Base-by-base conservation (phyloP, 345 rosid species). In the Moringa oleifera region DNA sequence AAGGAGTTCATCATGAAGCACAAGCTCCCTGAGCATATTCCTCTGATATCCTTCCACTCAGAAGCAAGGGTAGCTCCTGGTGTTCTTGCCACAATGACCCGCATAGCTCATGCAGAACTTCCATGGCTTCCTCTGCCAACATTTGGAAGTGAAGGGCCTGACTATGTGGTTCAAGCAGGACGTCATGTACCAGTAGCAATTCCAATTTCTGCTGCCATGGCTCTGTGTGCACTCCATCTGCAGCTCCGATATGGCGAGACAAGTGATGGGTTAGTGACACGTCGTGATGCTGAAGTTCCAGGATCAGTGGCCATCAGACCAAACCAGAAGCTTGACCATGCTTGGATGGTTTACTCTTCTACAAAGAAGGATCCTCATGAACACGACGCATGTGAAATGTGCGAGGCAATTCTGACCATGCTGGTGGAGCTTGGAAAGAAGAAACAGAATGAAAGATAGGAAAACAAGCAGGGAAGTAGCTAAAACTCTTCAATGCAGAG, bases 71-170 rank as follows among this genome's bases (percentile, higher is more conserved):
- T 79, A 10, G 75, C 76, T 54, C 88, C 81, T 0, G 78, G 85
- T 4, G 83, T 85, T 19, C 82, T 85, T 7, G 85, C 80, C 12
- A 81, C 90, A 7, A 63, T 83, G 83, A 74, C 86, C 7, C 88
- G 66, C 73, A 81, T 85, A 67, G 88, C 90, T 52, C 90, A 87
- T 37, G 86, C 85, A 20, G 90, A 87, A 74, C 86, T 85, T 63
- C 84, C 85, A 2, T 75, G 83, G 85, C 79, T 85, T 61, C 85
- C 81, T 47, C 64, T 83, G 59, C 77, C 78, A 20, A 71, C 23
- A 17, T 65, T 78, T 15, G 67, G 82, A 54, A 22, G 23, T 8
- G 66, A 64, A 20, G 79, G 70, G 28, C 53, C 68, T 1, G 73
- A 77, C 12, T 33, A 51, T 55, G 55, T 57, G 28, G 58, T 60